Evolutionary conservation across 495 filamentous ascomycete species (phyloP), one percentile per base, ranked within the genome.

Genomic region (Cryomyces antarcticus): DNA sequence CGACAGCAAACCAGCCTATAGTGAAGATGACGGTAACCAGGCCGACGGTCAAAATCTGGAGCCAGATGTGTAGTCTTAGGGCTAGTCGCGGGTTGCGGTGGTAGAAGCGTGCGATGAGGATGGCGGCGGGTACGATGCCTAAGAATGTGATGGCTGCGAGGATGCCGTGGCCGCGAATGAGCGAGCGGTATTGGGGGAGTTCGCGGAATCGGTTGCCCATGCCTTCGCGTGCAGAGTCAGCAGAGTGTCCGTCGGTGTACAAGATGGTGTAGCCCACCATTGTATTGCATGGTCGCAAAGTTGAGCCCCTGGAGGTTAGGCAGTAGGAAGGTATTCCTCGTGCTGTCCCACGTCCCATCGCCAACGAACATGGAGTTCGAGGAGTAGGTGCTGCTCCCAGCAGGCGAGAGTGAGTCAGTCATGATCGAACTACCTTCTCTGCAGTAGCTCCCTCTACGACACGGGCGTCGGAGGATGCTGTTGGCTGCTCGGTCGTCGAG

Each of bases 211-310:
- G 75, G 53, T 92, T 93, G 39, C 78, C 86, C 85, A 93, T 93
- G 48, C 85, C 85, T 89, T 43, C 17, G 5, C 5, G 41, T 37
- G 46, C 53, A 10, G 33, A 10, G 9, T 10, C 30, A 51, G 54
- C 40, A 54, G 49, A 40, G 13, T 24, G 41, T 31, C 4, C 7
- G 35, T 28, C 17, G 28, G 31, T 28, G 9, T 17, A 11, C 28
- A 38, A 24, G 39, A 24, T 34, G 28, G 37, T 35, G 31, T 13
- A 6, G 56, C 72, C 52, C 62, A 89, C 86, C 86, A 75, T 94
- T 94, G 62, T 92, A 93, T 60, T 70, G 75, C 78, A 85, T 93
- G n/a, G 85, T 94, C 42, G 78, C 83, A 60, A 87, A 85, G 59
- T 94, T 93, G 11, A 92, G 56, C 2, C 85, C 86, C 57, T 80